These are phyloP conservation scores for Tylopilus vinaceipallidus DNA, from an alignment of 768 basidiomycete genomes.

Conservation along the genomic window DNA sequence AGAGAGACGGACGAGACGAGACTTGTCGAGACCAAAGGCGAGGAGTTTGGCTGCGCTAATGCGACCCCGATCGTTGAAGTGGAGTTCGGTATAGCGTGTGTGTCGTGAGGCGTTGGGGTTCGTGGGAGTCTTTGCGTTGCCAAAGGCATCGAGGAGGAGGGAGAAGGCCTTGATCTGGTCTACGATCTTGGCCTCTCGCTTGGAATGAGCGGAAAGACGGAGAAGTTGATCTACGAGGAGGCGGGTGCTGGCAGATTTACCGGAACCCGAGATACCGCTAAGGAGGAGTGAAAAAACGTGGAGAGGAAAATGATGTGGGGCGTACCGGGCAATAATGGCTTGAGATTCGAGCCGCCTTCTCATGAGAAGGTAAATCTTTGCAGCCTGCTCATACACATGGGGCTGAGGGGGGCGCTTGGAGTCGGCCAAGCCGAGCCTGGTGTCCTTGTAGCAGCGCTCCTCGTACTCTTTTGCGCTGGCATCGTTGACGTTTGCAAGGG, in stretches of 20 bases:
- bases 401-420: slow-evolving; percentile 46
- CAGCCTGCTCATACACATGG: slow-evolving; percentile 62
- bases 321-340: slow-evolving; percentile 53
- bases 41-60: slow-evolving; percentile 57
- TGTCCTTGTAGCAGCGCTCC: slow-evolving; percentile 53
- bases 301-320: slow-evolving; percentile 5
- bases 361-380: slow-evolving; percentile 58
- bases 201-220: slow-evolving; percentile 57
- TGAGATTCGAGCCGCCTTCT: slow-evolving; percentile 52
- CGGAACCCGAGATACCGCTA: slow-evolving; percentile 66
- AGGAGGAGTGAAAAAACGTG: slow-evolving; percentile 8
- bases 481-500: slow-evolving; percentile 56
- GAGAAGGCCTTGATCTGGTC: slow-evolving; percentile 56
- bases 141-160: slow-evolving; percentile 61
- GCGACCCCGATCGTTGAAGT: slow-evolving; percentile 56
- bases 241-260: slow-evolving; percentile 51
- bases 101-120: slow-evolving; percentile 66
- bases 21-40: slow-evolving; percentile 64
- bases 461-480: slow-evolving; percentile 57
- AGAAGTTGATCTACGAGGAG: slow-evolving; percentile 59
- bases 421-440: slow-evolving; percentile 38
- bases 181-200: slow-evolving; percentile 48
- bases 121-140: slow-evolving; percentile 60
- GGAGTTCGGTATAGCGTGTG: slow-evolving; percentile 58
- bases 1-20: slow-evolving; percentile 47